Percentiles rank a stretch among this genome's conserved stretches.
Evolutionary conservation across 139 green algal genomes (phyloP).

Genomic region (Chlorella sp.): DNA sequence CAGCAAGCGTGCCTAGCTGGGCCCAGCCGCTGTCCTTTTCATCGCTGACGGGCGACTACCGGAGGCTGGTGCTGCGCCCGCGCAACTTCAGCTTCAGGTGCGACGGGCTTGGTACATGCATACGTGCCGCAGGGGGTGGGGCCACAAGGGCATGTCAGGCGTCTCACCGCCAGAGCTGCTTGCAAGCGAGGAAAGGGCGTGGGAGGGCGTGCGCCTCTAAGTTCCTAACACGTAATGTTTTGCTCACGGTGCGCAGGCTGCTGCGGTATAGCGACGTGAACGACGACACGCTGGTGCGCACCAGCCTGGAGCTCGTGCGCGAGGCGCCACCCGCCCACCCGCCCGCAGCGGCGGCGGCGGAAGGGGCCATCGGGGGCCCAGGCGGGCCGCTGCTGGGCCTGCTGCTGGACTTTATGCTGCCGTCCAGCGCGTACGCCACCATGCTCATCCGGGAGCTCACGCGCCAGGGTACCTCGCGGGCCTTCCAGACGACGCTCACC

Average conservation of each 20-base stretch:
- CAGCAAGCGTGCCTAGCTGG: constrained; percentile 5
- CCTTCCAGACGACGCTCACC: constrained; percentile 22
- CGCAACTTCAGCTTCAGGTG: constrained; percentile 20
- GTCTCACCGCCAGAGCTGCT: too few species aligned
- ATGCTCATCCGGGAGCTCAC: constrained; percentile 86
- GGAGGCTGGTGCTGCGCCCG: constrained; percentile 53
- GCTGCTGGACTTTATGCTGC: constrained; percentile 71
- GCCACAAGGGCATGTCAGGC: too few species aligned
- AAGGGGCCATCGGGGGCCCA: background rate
- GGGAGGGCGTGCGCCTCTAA: too few species aligned
- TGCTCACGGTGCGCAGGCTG: background rate
- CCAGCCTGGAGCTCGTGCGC: constrained; percentile 38
- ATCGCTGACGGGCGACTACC: constrained; percentile 62
- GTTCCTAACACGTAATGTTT: too few species aligned
- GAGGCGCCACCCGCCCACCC: background rate
- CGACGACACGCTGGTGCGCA: constrained; percentile 43
- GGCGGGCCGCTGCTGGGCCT: constrained; percentile 45
- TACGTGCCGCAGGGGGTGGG: too few species aligned
- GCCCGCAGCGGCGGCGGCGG: background rate
- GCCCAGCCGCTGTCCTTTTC: constrained; percentile 44
- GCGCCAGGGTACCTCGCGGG: constrained; percentile 44
- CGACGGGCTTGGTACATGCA: too few species aligned
- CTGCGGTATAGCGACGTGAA: constrained; percentile 16
- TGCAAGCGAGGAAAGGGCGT: too few species aligned
- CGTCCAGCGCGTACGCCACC: constrained; percentile 83